Conservation (phyloP, 345 rosid genomes). For the Gossypium rotundifolium region DNA sequence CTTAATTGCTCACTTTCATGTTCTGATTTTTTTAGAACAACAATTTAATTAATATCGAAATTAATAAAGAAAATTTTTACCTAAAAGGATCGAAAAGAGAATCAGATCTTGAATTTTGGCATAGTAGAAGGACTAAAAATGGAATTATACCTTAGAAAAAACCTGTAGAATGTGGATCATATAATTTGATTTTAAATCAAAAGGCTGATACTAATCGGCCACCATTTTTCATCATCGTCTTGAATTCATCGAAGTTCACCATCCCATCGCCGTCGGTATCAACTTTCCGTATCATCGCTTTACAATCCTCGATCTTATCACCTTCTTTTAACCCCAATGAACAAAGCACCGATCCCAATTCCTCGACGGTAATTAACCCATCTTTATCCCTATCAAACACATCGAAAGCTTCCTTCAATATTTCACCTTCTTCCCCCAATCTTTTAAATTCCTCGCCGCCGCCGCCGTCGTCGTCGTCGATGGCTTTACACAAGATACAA, state of each 20-base stretch:
- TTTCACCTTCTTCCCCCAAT: constrained; percentile 4
- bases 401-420: constrained; percentile 51
- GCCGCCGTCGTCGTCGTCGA: background rate
- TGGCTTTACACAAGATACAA: constrained; percentile 11
- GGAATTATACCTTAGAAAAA: background rate
- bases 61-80: too few species aligned
- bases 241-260: constrained; percentile 44
- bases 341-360: constrained; percentile 42
- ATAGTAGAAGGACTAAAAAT: too few species aligned
- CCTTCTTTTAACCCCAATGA: constrained; percentile 52
- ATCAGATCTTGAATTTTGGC: too few species aligned
- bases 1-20: too few species aligned
- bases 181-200: background rate
- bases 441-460: background rate
- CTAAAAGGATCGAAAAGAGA: too few species aligned
- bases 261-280: constrained; percentile 62
- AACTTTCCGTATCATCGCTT: constrained; percentile 50
- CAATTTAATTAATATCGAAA: too few species aligned
- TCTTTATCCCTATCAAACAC: constrained; percentile 57
- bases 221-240: constrained; percentile 7
- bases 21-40: too few species aligned
- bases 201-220: background rate
- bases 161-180: background rate
- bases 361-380: constrained; percentile 57
- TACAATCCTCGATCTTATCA: constrained; percentile 45